Evolutionary conservation across 129 eudicot species (phyloP), one percentile per base, ranked within the genome.

Genomic region (Helianthus tuberosus): DNA sequence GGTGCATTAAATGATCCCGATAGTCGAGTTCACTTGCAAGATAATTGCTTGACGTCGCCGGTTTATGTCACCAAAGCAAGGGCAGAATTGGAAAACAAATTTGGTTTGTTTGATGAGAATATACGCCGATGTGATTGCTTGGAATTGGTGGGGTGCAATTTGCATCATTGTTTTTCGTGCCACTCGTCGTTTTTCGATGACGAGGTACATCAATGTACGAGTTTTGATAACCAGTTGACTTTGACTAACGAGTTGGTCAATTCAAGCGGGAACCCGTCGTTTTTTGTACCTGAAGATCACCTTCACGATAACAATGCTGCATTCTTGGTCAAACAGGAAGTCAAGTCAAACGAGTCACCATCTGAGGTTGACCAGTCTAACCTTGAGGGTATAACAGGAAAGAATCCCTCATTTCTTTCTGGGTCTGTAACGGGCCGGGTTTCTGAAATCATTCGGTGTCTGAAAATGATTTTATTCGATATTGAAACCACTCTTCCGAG

Each of bases 401-500:
- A 59, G 38, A 61, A 2, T 1, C 62, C 68, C 3, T 41, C 61
- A 67, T 74, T 85, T 46, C 85, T 96, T 14, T 74, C 70, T 36
- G 63, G 68, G 48, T 84, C 89, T 2, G 48, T 88, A 62, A 88
- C 9, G 10, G 96, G 91, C 11, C 72, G 79, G 76, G 96, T 63
- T 69, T 82, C 79, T 81, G 88, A 85, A 68, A 73, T 91, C 55
- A 67, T 95, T 49, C 74, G 86, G 62, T 81, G 35, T 75, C 87
- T 95, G 11, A 95, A 91, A 84, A 84, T 81, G 16, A 85, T 64
- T 75, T 79, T 95, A 72, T 90, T 95, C 39, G 99, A 95, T 73
- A 85, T 89, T 72, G 99, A 95, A 75, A 93, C 95, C 54, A 95
- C 96, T 17, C 77, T 95, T 58, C 90, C 96, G 5, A 83, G 83